Conservation (phyloP, 164 flowering plant genomes). For the Cinnamomum chago region DNA sequence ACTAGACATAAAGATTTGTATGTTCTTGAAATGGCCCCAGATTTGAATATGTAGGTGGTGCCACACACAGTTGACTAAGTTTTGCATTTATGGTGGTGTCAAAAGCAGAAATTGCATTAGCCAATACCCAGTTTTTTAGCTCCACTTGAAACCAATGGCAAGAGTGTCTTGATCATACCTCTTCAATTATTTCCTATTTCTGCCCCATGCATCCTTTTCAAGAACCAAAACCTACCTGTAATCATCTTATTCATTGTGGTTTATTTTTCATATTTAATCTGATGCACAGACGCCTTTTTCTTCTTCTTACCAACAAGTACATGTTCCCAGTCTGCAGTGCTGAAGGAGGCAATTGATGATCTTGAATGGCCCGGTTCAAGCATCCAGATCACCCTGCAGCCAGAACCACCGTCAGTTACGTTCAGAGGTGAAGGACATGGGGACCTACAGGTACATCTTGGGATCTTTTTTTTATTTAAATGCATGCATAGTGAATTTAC, state of each 20-base stretch:
- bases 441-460: slow-evolving; percentile 67
- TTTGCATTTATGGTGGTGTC: background rate
- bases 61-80: background rate
- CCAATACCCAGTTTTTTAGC: background rate
- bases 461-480: background rate
- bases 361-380: slow-evolving; percentile 99
- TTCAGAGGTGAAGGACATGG: slow-evolving; percentile 97
- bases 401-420: slow-evolving; percentile 71
- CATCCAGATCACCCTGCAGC: slow-evolving; percentile 65
- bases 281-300: background rate
- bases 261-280: background rate
- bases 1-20: background rate
- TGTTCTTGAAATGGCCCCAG: background rate
- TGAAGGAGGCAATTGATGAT: slow-evolving; percentile 95
- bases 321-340: slow-evolving; percentile 67
- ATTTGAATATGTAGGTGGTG: background rate
- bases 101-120: background rate
- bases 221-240: background rate
- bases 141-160: background rate
- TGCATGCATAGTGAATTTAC: background rate
- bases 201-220: background rate
- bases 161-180: background rate
- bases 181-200: background rate
- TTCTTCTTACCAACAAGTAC: slow-evolving; percentile 3
- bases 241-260: background rate